Percentiles rank a stretch among this genome's conserved stretches.
phyloP scores from a whole-genome alignment of 2,329 filamentous ascomycete species.

The Colletotrichum nymphaeae region DNA sequence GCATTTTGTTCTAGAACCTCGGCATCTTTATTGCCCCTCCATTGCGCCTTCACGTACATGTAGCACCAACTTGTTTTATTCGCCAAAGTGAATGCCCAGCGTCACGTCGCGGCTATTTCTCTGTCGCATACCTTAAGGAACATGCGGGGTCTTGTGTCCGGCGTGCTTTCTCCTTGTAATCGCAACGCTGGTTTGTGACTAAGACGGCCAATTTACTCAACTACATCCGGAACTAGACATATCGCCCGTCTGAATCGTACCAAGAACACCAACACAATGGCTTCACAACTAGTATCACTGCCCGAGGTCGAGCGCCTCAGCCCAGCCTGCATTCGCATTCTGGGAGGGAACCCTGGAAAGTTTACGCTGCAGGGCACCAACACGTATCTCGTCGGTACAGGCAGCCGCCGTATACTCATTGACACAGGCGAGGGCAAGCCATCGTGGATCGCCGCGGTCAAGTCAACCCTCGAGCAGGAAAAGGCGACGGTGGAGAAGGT shows the following conservation, averaged over 20 bases:
- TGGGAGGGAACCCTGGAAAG: conserved; percentile 93
- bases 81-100: background rate
- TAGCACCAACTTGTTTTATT: background rate
- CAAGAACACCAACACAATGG: conserved; percentile 65
- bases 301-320: conserved; percentile 83
- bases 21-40: conserved; percentile 17
- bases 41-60: conserved; percentile 22
- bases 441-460: conserved; percentile 77
- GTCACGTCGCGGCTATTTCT: background rate
- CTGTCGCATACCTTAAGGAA: conserved; percentile 2
- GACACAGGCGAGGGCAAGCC: conserved; percentile 89
- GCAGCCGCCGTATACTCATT: conserved; percentile 79
- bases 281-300: conserved; percentile 70
- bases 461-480: conserved; percentile 73
- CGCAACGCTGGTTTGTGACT: conserved; percentile 13
- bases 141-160: conserved; percentile 2
- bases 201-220: background rate
- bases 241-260: background rate
- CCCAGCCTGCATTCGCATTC: conserved; percentile 81
- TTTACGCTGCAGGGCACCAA: conserved; percentile 85
- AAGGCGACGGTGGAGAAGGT: conserved; percentile 75
- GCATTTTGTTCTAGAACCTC: conserved; percentile 13
- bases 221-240: background rate
- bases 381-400: conserved; percentile 90
- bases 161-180: background rate